Evolutionary conservation across 1,284 basidiomycete species (phyloP).

Genomic region (Mycena sp.): DNA sequence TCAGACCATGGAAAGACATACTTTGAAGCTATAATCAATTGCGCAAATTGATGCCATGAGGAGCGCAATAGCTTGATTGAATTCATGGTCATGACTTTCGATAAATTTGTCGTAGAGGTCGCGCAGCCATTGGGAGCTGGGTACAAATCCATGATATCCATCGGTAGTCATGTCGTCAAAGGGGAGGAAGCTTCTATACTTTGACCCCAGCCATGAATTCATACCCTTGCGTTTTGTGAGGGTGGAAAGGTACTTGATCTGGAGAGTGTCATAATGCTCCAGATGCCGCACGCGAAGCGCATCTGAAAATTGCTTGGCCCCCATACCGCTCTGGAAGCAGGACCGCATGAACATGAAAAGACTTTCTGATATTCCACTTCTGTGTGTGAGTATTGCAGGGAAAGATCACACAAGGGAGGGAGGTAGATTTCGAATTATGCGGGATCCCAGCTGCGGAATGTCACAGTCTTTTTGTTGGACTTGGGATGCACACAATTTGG

Average conservation of each 20-base stretch:
- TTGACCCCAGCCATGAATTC: not conserved
- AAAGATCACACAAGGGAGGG: conserved; percentile 33
- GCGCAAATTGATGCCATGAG: conserved; percentile 33
- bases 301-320: conserved; percentile 36
- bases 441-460: conserved; percentile 38
- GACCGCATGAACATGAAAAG: conserved; percentile 33
- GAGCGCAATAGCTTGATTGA: conserved; percentile 40
- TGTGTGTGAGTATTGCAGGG: conserved; percentile 33
- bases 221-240: conserved; percentile 6
- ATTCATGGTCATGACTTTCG: conserved; percentile 30
- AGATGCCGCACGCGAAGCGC: conserved; percentile 34
- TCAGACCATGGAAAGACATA: conserved; percentile 11
- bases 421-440: conserved; percentile 32
- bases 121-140: conserved; percentile 33
- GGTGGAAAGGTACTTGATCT: conserved; percentile 32
- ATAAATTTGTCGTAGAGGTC: conserved; percentile 40
- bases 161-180: conserved; percentile 27
- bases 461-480: conserved; percentile 27
- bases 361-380: conserved; percentile 29
- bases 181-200: conserved; percentile 30
- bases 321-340: conserved; percentile 38
- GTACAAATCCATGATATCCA: conserved; percentile 35
- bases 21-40: conserved; percentile 42
- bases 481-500: conserved; percentile 27
- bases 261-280: conserved; percentile 30